Evolutionary conservation across 345 rosid genomes (phyloP), one percentile per base, ranked within the genome.

Genomic region (Salix arbutifolia): DNA sequence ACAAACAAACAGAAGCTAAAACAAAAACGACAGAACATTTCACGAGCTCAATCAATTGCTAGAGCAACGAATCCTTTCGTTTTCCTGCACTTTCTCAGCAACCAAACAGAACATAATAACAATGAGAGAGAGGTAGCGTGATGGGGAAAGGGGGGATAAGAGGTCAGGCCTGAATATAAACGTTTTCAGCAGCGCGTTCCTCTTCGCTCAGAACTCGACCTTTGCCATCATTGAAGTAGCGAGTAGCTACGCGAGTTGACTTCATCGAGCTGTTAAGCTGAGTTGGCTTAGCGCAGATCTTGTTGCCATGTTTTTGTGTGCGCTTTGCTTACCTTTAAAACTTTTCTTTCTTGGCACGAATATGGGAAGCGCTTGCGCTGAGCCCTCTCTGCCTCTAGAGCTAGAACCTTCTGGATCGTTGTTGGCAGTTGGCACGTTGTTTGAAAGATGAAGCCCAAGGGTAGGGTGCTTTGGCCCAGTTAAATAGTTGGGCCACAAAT

Each of bases 121-220:
- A 35, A 7, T 37, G 4, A 58, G 23, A 19, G 13, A 33, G 21
- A 35, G 44, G 44, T 40, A 2, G 44, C 14, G 44, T 9, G 44
- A 40, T 40, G 44, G 44, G 13, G 44, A 40, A 40, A 10, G 44
- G 44, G 10, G 44, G 10, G 14, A 40, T 10, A 31, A 64, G n/a
- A 44, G 13, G 19, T 3, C 42, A 65, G 42, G 90, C 97, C 97
- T 92, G 86, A 69, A 92, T 90, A 84, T 89, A 94, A 65, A 94
- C 83, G 85, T 17, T 86, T 86, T 94, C 98, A 8, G 85, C 87
- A 35, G 96, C 97, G 66, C 89, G 97, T 72, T 94, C 96, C 87
- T 94, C 97, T 72, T 94, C 97, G 77, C 94, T 87, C 50, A 94
- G 86, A 70, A 94, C n/a, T 37, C 91, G 89, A 40, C 97, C 97